A percentile compares a stretch with the other conserved stretches of the same genome.
Conservation (phyloP, 495 filamentous ascomycete genomes). For the Hyphodiscus hymeniophilus region DNA sequence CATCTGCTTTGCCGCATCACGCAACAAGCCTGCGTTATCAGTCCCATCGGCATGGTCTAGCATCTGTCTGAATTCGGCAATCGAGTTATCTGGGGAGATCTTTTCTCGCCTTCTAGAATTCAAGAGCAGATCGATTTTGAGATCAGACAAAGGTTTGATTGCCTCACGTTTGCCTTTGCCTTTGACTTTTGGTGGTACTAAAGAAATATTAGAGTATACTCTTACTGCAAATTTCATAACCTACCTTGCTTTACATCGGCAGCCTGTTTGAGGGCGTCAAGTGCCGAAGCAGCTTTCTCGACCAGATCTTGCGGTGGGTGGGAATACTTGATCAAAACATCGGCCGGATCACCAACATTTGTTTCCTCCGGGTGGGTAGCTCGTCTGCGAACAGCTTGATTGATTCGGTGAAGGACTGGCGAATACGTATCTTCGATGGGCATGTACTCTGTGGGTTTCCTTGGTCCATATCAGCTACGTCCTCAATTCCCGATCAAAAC, state of each 20-base stretch:
- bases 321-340: conserved; percentile 65
- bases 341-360: conserved; percentile 55
- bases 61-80: conserved; percentile 87
- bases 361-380: conserved; percentile 66
- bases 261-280: conserved; percentile 50
- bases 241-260: conserved; percentile 84
- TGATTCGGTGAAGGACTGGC: conserved; percentile 86
- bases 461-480: conserved; percentile 32
- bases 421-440: conserved; percentile 79
- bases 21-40: conserved; percentile 51
- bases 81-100: conserved; percentile 71
- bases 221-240: neutral
- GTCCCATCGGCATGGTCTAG: conserved; percentile 36
- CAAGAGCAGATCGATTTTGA: conserved; percentile 77
- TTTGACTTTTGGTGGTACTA: conserved; percentile 79
- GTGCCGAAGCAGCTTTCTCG: conserved; percentile 31
- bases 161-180: conserved; percentile 54
- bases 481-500: neutral
- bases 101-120: conserved; percentile 39
- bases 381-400: conserved; percentile 73
- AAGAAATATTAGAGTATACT: neutral
- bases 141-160: conserved; percentile 81
- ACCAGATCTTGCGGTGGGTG: conserved; percentile 62
- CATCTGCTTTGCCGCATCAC: conserved; percentile 70
- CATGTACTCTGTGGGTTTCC: conserved; percentile 63